A percentile compares a stretch with the other conserved stretches of the same genome.
These are phyloP conservation scores for Batkoa obscura DNA, from an alignment of 371 early-diverging fungal species.

Conservation along the genomic window DNA sequence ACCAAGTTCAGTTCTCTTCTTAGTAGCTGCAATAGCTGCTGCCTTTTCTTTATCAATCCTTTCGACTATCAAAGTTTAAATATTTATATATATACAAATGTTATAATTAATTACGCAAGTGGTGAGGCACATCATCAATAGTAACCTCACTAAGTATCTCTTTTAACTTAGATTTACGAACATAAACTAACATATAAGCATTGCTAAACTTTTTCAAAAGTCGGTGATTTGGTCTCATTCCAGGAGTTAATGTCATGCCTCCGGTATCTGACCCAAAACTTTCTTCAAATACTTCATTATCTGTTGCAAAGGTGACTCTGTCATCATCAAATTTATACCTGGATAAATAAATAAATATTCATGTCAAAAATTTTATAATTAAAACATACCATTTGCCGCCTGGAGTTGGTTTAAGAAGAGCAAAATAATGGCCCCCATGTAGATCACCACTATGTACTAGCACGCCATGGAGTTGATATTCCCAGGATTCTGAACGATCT, in stretches of 20 bases:
- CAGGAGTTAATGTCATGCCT: constrained; percentile 9
- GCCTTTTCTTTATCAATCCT: constrained; percentile 38
- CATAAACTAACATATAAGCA: constrained; percentile 95
- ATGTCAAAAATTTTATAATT: background rate
- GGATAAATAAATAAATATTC: background rate
- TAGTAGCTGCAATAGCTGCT: constrained; percentile 20
- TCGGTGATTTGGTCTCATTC: constrained; percentile 13
- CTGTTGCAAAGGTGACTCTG: constrained; percentile 67
- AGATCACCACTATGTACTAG: constrained; percentile 95
- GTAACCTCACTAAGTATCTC: constrained; percentile 46
- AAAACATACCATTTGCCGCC: constrained; percentile 48
- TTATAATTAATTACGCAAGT: constrained; percentile 33
- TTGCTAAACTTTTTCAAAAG: constrained; percentile 62
- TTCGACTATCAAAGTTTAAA: constrained; percentile 18
- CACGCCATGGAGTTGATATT: constrained; percentile 78
- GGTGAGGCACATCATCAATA: constrained; percentile 54
- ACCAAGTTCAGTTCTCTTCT: too few relatives aligned
- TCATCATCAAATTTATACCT: constrained; percentile 95
- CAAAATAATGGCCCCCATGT: constrained; percentile 96
- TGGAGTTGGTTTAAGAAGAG: constrained; percentile 59
- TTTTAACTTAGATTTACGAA: constrained; percentile 54
- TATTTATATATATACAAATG: background rate
- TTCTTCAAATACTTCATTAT: constrained; percentile 84
- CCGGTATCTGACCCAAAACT: constrained; percentile 78
- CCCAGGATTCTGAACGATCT: constrained; percentile 38